Base-by-base conservation (phyloP, 225 moss, liverwort and hornwort species). In the Marchantia polymorpha region DNA sequence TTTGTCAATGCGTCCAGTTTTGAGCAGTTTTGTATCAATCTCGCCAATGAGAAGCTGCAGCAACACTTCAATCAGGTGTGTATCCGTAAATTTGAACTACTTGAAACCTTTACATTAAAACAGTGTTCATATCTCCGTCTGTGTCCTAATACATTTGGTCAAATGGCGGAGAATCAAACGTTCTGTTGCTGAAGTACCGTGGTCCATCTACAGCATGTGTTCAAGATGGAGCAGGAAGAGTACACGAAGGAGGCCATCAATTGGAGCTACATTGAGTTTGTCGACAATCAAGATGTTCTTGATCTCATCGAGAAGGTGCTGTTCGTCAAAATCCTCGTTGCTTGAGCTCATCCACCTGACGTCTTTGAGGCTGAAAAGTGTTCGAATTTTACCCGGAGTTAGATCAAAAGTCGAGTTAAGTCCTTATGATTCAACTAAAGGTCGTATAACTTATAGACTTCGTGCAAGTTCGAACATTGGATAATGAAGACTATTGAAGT, bases 41-140 rank as follows among this genome's bases (percentile, higher is more conserved):
- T 99, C 81, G 99, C 99, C 22, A 99, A 99, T 80, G 99, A 99
- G 89, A 99, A 99, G 88, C 93, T 99, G 80, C 99, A 99, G 86
- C 99, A 99, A 88, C 99, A 99, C 84, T 99, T 99, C 69, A 99
- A 99, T 84, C 99, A 99, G 99, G 99, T 99, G 55, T 78, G 76
- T 71, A 14, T 39, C 52, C 13, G 56, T 39, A 39, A 39, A 39
- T 39, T 39, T 39, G 39, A 39, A 39, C 39, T 39, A 39, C 39
- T 39, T 39, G 39, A 5, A 39, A 39, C 39, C 39, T 39, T 39
- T 39, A 2, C 39, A 39, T 39, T 39, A 2, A 5, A n/a, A n/a
- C n/a, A n/a, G n/a, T n/a, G n/a, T n/a, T n/a, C n/a, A n/a, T n/a
- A n/a, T n/a, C n/a, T n/a, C n/a, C n/a, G n/a, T n/a, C n/a, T n/a